phyloP scores from a whole-genome alignment of 345 rosid species.

The Acer yangbiense region DNA sequence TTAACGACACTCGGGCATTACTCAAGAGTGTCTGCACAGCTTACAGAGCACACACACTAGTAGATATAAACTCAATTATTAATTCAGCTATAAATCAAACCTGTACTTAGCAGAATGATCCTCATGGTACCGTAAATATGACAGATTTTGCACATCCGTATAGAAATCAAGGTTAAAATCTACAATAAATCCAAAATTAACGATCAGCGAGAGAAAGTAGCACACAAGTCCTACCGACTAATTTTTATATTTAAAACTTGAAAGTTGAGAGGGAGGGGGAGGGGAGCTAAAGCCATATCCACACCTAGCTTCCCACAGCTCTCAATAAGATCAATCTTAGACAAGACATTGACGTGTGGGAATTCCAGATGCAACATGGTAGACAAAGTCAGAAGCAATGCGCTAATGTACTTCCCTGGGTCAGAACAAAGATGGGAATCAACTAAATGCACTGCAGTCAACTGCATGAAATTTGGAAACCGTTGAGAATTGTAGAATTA shows the following conservation, averaged over 20 bases:
- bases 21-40: conserved; percentile 2
- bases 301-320: conserved; percentile 89
- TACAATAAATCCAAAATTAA: conserved; percentile 36
- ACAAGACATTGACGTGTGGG: conserved; percentile 85
- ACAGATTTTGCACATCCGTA: conserved; percentile 86
- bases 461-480: conserved; percentile 50
- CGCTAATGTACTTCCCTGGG: conserved; percentile 84
- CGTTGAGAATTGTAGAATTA: conserved; percentile 14
- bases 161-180: conserved; percentile 85
- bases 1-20: background rate
- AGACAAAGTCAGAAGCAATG: conserved; percentile 77
- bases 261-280: background rate
- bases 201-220: conserved; percentile 2
- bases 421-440: conserved; percentile 89
- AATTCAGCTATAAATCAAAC: conserved; percentile 35
- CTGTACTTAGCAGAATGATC: conserved; percentile 81
- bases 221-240: background rate
- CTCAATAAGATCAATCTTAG: conserved; percentile 89
- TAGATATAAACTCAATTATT: background rate
- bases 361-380: conserved; percentile 96
- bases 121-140: conserved; percentile 67
- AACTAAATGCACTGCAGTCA: conserved; percentile 84
- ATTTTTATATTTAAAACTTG: conserved; percentile 1
- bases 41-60: background rate
- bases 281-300: background rate